These are phyloP conservation scores for Volvox reticuliferus DNA, from an alignment of 139 green algal species.

Conservation along the genomic window DNA sequence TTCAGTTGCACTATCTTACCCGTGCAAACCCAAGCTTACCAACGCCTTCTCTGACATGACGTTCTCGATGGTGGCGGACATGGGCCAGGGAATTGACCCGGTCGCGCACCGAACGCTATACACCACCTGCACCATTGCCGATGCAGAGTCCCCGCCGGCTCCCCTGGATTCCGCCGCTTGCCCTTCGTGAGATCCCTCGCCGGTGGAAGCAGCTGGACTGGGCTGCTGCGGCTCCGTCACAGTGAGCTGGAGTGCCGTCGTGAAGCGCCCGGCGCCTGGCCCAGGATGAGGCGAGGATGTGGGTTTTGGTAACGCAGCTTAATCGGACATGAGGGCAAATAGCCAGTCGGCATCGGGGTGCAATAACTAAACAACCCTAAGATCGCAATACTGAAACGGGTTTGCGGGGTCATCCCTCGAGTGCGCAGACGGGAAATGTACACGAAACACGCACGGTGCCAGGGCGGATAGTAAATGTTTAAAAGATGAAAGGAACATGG, in stretches of 20 bases:
- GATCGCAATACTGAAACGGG: no score
- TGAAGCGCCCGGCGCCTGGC: conserved; percentile 40
- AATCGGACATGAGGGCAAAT: no score
- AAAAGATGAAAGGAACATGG: no score
- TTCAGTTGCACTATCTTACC: no score
- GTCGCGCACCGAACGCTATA: conserved; percentile 33
- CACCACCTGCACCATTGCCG: not conserved
- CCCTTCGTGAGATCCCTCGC: not conserved
- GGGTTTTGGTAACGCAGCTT: no score
- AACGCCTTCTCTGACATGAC: conserved; percentile 47
- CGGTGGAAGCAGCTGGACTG: not conserved
- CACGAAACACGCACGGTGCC: no score
- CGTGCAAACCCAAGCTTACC: not conserved
- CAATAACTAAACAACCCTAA: no score
- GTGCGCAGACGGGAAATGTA: no score
- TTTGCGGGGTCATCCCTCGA: no score
- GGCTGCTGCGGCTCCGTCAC: conserved; percentile 2
- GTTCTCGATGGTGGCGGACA: conserved; percentile 45
- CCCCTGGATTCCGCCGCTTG: not conserved
- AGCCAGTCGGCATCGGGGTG: no score
- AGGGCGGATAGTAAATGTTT: no score
- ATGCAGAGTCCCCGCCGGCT: not conserved
- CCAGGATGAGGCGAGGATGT: no score
- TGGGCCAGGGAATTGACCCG: conserved; percentile 24
- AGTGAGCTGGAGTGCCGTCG: conserved; percentile 28